phyloP scores from a whole-genome alignment of 768 basidiomycete genomes.

The Gloeopeniophorella convolvens region DNA sequence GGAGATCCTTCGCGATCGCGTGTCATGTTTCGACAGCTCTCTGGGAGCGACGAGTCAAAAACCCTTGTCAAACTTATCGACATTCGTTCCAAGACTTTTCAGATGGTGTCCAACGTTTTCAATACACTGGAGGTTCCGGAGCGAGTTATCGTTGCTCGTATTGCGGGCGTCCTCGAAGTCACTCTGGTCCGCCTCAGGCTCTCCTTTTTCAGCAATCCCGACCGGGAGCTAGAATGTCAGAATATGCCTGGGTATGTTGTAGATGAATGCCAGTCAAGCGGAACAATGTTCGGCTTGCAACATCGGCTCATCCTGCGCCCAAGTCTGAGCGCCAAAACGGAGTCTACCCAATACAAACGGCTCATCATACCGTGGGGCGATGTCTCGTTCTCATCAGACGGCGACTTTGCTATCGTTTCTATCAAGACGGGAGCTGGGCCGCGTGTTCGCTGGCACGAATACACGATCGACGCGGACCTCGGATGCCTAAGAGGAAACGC shows the following conservation, averaged over 20 bases:
- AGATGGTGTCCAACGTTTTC: neutral
- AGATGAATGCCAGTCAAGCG: slow-evolving; percentile 35
- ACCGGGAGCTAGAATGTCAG: slow-evolving; percentile 30
- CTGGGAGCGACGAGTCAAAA: too few relatives aligned
- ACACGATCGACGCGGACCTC: slow-evolving; percentile 27
- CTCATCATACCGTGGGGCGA: slow-evolving; percentile 9
- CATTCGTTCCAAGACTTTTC: slow-evolving; percentile 3
- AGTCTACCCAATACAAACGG: neutral
- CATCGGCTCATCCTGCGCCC: slow-evolving; percentile 24
- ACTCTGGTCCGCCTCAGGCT: slow-evolving; percentile 37
- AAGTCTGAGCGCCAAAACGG: neutral
- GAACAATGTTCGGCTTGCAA: slow-evolving; percentile 39
- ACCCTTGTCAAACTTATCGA: neutral
- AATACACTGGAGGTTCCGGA: neutral
- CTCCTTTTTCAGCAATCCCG: slow-evolving; percentile 33
- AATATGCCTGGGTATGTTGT: slow-evolving; percentile 39
- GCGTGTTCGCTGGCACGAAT: slow-evolving; percentile 26
- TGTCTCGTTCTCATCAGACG: neutral
- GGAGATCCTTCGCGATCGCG: neutral
- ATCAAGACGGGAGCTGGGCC: neutral
- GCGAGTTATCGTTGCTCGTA: neutral
- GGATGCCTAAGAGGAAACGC: slow-evolving; percentile 26
- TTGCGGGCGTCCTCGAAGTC: slow-evolving; percentile 13
- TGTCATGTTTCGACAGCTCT: neutral
- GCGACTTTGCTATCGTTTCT: slow-evolving; percentile 1